These are phyloP conservation scores for Cinnamomum micranthum DNA, from an alignment of 164 flowering plant species.

Conservation along the genomic window DNA sequence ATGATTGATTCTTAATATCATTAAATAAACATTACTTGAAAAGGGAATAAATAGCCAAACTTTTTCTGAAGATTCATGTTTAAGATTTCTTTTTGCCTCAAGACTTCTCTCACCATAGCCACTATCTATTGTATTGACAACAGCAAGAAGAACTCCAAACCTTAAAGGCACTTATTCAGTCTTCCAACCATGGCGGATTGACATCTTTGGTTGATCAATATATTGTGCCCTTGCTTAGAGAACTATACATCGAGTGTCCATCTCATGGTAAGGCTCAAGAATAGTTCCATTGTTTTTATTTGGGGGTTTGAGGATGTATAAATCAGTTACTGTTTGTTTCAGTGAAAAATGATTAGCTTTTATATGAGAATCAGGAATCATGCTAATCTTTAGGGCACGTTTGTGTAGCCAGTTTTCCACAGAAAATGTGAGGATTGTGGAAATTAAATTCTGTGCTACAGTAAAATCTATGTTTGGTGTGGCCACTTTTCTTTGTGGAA, in stretches of 20 bases:
- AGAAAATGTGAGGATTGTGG: too few relatives aligned
- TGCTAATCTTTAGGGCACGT: too few relatives aligned
- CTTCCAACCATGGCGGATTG: constrained; percentile 55
- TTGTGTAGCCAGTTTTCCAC: too few relatives aligned
- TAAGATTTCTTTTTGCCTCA: not conserved
- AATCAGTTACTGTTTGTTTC: not conserved
- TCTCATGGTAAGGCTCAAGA: constrained; percentile 32
- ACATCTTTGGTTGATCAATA: constrained; percentile 31
- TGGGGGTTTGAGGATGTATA: not conserved
- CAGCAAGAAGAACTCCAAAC: constrained; percentile 37
- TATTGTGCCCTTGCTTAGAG: constrained; percentile 55
- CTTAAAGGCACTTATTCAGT: constrained; percentile 39
- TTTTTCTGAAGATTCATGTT: not conserved
- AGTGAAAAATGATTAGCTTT: too few relatives aligned
- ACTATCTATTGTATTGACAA: constrained; percentile 6
- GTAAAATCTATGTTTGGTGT: too few relatives aligned
- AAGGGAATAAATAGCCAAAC: too few relatives aligned
- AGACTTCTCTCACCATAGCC: not conserved
- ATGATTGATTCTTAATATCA: too few relatives aligned
- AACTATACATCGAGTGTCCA: constrained; percentile 33
- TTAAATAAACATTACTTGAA: not conserved
- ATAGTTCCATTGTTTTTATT: not conserved
- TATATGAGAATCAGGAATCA: too few relatives aligned
- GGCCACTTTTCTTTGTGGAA: too few relatives aligned
- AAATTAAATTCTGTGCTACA: too few relatives aligned